Percentiles rank a stretch among this genome's conserved stretches.
Conservation (phyloP, 208 protist species). For the Leishmania turanica region DNA sequence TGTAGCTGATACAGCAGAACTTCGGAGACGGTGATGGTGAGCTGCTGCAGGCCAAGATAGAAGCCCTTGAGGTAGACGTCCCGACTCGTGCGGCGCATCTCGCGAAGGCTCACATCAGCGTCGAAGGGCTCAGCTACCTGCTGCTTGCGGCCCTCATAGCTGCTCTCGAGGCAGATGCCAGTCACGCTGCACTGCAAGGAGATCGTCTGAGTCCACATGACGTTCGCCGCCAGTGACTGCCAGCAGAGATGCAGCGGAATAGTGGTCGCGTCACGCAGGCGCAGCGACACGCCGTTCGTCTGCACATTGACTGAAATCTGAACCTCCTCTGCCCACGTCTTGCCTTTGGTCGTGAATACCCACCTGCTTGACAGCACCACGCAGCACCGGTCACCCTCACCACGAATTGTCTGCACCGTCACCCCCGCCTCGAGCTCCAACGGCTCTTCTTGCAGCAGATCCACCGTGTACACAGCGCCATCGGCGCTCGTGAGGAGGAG, state of each 20-base stretch:
- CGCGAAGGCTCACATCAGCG: constrained; percentile 49
- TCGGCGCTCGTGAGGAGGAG: constrained; percentile 33
- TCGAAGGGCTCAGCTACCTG: constrained; percentile 48
- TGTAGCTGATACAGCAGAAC: constrained; percentile 62
- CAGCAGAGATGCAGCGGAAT: constrained; percentile 30
- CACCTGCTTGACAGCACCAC: constrained; percentile 24
- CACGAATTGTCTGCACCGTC: constrained; percentile 20
- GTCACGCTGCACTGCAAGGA: constrained; percentile 55
- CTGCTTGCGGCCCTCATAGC: constrained; percentile 35
- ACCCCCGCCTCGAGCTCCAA: constrained; percentile 36
- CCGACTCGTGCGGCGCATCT: constrained; percentile 24
- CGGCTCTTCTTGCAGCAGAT: constrained; percentile 30
- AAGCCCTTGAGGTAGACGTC: constrained; percentile 32
- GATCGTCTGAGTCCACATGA: constrained; percentile 28
- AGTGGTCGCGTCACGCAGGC: constrained; percentile 28
- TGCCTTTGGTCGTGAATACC: constrained; percentile 15
- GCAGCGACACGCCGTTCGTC: constrained; percentile 18
- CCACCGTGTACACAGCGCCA: constrained; percentile 13
- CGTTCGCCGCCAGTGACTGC: constrained; percentile 30
- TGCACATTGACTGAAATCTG: constrained; percentile 37
- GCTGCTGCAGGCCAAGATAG: constrained; percentile 41
- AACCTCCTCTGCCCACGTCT: constrained; percentile 24
- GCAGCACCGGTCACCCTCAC: constrained; percentile 15
- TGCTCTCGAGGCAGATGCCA: constrained; percentile 39
- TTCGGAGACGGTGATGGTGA: constrained; percentile 59